phyloP scores from a whole-genome alignment of 2,329 filamentous ascomycete genomes.

The Epichloe festucae region DNA sequence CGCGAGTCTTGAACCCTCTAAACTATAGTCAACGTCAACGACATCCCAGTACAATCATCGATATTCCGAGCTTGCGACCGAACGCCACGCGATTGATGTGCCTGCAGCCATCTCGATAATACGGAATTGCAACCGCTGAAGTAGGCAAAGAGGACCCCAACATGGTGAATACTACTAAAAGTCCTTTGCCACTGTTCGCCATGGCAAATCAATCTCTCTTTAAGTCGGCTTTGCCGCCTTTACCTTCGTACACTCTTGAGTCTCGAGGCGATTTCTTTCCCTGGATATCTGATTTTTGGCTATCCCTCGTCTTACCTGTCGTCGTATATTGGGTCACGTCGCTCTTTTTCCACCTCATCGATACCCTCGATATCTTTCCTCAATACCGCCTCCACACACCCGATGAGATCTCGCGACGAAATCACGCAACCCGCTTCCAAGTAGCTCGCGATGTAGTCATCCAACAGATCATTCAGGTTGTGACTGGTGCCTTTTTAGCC shows the following conservation, averaged over 20 bases:
- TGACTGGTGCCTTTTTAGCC: constrained; percentile 53
- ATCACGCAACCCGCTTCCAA: constrained; percentile 73
- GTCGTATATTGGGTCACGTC: constrained; percentile 83
- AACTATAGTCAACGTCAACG: neutral
- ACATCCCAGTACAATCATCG: neutral
- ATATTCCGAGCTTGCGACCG: neutral
- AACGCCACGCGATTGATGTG: neutral
- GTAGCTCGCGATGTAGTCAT: constrained; percentile 83
- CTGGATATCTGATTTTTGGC: constrained; percentile 68
- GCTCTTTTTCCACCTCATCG: constrained; percentile 74
- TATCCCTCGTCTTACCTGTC: constrained; percentile 64
- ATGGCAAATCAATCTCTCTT: constrained; percentile 43
- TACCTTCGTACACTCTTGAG: constrained; percentile 66
- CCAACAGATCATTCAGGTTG: constrained; percentile 81
- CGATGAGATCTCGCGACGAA: constrained; percentile 75
- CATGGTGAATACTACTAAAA: constrained; percentile 28
- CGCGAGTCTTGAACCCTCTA: neutral
- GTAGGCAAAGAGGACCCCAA: neutral
- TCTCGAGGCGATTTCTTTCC: constrained; percentile 60
- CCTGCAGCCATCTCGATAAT: neutral
- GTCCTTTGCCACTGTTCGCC: constrained; percentile 18
- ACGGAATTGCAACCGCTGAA: neutral
- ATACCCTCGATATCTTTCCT: constrained; percentile 73
- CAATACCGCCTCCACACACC: constrained; percentile 92
- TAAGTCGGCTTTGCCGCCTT: constrained; percentile 56